Percentiles rank a stretch among this genome's conserved stretches.
Evolutionary conservation across 2,329 filamentous ascomycete genomes (phyloP).

Genomic region (Talaromyces rugulosus): DNA sequence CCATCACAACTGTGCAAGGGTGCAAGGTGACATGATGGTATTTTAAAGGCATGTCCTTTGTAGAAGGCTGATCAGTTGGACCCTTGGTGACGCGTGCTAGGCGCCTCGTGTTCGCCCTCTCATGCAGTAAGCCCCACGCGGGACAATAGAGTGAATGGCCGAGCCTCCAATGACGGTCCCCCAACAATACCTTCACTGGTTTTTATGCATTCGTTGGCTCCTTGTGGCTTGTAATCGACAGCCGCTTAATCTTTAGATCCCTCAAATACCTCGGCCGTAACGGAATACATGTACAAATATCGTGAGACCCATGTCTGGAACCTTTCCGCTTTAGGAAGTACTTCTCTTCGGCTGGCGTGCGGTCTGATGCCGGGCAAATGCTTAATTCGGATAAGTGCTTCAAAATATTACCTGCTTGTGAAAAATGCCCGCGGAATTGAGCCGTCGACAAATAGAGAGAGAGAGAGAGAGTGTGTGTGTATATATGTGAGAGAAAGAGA

Average conservation of each 20-base stretch:
- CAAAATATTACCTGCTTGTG: neutral
- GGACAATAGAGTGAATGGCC: neutral
- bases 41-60: neutral
- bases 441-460: neutral
- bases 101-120: neutral
- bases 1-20: too few species aligned
- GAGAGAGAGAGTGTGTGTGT: too few species aligned
- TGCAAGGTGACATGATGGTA: neutral
- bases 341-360: neutral
- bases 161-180: neutral
- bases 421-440: neutral
- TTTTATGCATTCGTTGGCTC: neutral
- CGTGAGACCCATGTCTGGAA: neutral
- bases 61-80: neutral
- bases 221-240: neutral
- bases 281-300: neutral
- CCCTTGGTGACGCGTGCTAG: neutral
- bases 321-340: neutral
- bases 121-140: neutral
- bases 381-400: neutral
- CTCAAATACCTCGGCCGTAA: neutral
- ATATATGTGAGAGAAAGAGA: neutral
- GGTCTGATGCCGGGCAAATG: neutral
- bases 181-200: neutral
- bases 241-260: neutral